Evolutionary conservation across 1,284 basidiomycete genomes (phyloP).

Genomic region (Rhodotorula mucilaginosa): DNA sequence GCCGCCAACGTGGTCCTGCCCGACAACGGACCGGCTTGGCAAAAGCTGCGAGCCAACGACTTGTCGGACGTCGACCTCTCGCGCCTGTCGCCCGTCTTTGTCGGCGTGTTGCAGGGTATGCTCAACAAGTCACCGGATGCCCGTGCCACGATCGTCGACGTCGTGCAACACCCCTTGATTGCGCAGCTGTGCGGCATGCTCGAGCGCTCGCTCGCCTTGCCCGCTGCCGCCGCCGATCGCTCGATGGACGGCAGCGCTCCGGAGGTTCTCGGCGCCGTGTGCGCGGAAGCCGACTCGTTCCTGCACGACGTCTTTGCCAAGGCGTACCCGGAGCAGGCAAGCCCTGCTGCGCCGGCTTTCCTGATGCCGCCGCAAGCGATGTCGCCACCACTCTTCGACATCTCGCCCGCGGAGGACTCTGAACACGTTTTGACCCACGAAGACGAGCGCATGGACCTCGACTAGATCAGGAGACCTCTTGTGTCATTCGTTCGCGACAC

Average conservation of each 20-base stretch:
- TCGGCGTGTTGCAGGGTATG: conserved; percentile 54
- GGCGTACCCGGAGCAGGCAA: conserved; percentile 22
- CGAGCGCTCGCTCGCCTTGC: conserved; percentile 9
- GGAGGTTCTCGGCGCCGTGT: conserved; percentile 36
- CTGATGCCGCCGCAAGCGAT: not conserved
- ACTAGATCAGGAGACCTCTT: not conserved
- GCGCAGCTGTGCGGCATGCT: conserved; percentile 31
- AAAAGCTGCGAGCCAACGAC: conserved; percentile 85
- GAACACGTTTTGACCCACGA: no score
- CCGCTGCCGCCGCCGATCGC: not conserved
- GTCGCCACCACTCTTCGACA: conserved; percentile 5
- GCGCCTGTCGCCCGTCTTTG: conserved; percentile 68
- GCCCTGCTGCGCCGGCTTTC: conserved; percentile 27
- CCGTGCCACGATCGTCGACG: conserved; percentile 33
- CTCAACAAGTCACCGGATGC: conserved; percentile 39
- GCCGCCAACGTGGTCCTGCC: conserved; percentile 95
- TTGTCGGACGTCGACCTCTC: conserved; percentile 79
- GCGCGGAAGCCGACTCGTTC: conserved; percentile 39
- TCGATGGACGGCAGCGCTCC: conserved; percentile 3
- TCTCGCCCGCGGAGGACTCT: not conserved
- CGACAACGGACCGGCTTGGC: conserved; percentile 92
- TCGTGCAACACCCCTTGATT: conserved; percentile 38
- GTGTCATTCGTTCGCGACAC: not conserved
- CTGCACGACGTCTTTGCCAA: conserved; percentile 28
- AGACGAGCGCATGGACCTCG: conserved; percentile 30